These are phyloP conservation scores for Amanita thiersii DNA, from an alignment of 768 basidiomycete genomes.

Conservation along the genomic window DNA sequence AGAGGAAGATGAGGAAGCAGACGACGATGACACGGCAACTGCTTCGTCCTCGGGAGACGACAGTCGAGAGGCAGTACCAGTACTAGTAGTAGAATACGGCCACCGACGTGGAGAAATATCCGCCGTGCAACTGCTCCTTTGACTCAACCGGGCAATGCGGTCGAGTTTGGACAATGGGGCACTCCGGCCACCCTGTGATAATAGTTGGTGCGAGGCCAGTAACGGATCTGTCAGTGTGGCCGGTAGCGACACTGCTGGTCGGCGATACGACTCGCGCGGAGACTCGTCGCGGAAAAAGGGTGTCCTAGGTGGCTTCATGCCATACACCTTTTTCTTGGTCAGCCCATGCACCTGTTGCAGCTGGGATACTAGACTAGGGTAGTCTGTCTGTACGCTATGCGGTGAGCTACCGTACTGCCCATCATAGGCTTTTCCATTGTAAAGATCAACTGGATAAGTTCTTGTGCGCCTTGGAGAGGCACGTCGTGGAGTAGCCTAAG, in stretches of 20 bases:
- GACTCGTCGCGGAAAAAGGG: conserved; percentile 48
- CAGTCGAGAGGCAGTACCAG: conserved; percentile 23
- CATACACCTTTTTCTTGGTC: conserved; percentile 63
- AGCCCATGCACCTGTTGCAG: conserved; percentile 63
- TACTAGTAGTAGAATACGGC: too few species aligned
- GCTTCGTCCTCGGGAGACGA: conserved; percentile 29
- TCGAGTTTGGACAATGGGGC: conserved; percentile 26
- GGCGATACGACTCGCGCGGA: conserved; percentile 16
- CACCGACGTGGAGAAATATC: conserved; percentile 23
- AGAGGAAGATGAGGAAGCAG: conserved; percentile 12
- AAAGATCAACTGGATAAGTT: conserved; percentile 25
- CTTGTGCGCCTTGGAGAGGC: conserved; percentile 23
- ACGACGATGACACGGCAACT: conserved; percentile 8
- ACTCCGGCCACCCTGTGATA: conserved; percentile 21
- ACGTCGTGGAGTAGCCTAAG: conserved; percentile 6
- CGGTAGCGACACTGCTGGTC: conserved; percentile 18
- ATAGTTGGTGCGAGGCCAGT: neutral
- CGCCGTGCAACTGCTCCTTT: conserved; percentile 25
- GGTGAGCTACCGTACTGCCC: conserved; percentile 6
- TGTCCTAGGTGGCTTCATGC: conserved; percentile 36
- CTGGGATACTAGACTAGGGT: conserved; percentile 50
- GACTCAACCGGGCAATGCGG: conserved; percentile 23
- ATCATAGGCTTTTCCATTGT: conserved; percentile 8
- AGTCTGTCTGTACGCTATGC: conserved; percentile 19
- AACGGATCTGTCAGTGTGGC: conserved; percentile 14